phyloP scores from a whole-genome alignment of 805 yeast species.

The Starmerella cellae region DNA sequence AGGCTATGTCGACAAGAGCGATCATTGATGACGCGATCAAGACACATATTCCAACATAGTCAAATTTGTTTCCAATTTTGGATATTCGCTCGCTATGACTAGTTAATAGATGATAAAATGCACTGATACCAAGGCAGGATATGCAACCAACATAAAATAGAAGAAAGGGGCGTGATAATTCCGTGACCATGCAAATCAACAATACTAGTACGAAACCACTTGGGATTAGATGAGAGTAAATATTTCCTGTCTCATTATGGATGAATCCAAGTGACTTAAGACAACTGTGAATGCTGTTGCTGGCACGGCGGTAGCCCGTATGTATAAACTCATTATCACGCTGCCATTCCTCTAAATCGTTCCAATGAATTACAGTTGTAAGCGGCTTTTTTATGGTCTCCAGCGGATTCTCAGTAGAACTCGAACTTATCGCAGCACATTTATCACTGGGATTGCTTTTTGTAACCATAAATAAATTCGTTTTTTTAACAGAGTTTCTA shows the following conservation, averaged over 20 bases:
- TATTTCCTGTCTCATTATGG: conserved; percentile 63
- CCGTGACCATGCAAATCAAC: conserved; percentile 12
- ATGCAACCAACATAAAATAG: conserved; percentile 47
- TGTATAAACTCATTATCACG: conserved; percentile 55
- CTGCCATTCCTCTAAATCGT: conserved; percentile 61
- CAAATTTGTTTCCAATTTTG: conserved; percentile 52
- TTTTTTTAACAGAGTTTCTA: too few species aligned
- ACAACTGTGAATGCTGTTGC: conserved; percentile 36
- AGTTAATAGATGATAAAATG: conserved; percentile 53
- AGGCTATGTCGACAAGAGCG: conserved; percentile 37
- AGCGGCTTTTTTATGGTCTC: too few species aligned
- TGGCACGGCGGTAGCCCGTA: conserved; percentile 50
- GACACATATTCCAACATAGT: conserved; percentile 61
- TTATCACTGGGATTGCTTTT: too few species aligned
- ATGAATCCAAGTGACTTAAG: conserved; percentile 38
- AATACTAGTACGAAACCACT: conserved; percentile 21
- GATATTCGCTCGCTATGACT: conserved; percentile 48
- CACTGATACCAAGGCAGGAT: conserved; percentile 47
- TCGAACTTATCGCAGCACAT: too few species aligned
- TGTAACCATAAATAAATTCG: too few species aligned
- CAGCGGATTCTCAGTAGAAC: too few species aligned
- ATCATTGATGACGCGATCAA: conserved; percentile 53
- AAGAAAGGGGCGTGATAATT: conserved; percentile 31
- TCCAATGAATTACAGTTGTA: conserved; percentile 27
- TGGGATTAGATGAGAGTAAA: conserved; percentile 47